phyloP scores from a whole-genome alignment of 2,329 filamentous ascomycete genomes.

The Colletotrichum ledebouriae region DNA sequence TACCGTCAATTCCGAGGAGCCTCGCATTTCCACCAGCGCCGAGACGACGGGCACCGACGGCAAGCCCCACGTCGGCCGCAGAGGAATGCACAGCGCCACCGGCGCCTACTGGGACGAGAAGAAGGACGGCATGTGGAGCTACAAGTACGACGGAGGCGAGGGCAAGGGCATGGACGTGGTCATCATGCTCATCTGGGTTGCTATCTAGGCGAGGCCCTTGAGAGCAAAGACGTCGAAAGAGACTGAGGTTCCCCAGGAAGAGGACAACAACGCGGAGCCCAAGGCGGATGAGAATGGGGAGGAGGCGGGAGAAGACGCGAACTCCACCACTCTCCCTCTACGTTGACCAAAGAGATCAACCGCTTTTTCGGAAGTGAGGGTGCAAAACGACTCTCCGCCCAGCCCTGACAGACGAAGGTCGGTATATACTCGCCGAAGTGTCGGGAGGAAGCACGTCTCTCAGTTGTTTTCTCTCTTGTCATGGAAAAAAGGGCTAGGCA shows the following conservation, averaged over 20 bases:
- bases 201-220: constrained; percentile 58
- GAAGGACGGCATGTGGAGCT: constrained; percentile 90
- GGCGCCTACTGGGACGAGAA: constrained; percentile 93
- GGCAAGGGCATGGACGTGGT: constrained; percentile 77
- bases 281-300: constrained; percentile 42
- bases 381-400: background rate
- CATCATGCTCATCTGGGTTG: constrained; percentile 84
- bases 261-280: background rate
- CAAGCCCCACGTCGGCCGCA: constrained; percentile 81
- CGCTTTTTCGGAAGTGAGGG: too few species aligned
- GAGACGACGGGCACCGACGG: constrained; percentile 67
- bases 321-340: background rate
- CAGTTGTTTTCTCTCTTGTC: background rate
- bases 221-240: background rate
- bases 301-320: background rate
- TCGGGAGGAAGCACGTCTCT: background rate
- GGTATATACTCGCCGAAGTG: background rate
- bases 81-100: constrained; percentile 90
- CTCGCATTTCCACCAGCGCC: constrained; percentile 69
- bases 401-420: background rate
- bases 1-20: constrained; percentile 61
- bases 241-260: background rate
- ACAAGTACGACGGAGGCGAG: constrained; percentile 82
- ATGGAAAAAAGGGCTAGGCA: constrained; percentile 1
- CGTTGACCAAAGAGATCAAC: background rate